Percentiles rank a stretch among this genome's conserved stretches.
Conservation (phyloP, 768 basidiomycete species). For the Hysterangium stoloniferum region DNA sequence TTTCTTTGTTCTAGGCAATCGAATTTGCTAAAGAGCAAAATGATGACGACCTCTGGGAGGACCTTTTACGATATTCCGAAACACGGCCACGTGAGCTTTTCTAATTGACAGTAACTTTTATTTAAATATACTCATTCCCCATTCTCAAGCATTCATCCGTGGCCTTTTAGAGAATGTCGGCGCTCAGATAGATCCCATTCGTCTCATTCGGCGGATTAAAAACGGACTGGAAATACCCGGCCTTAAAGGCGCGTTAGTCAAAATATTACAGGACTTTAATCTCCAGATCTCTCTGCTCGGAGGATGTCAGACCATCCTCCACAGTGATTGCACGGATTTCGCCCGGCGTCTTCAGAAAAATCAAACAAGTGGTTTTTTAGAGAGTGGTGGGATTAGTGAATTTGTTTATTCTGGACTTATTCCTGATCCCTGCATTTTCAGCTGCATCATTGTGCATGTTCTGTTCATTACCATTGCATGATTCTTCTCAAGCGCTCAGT, state of each 20-base stretch:
- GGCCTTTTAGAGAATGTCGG: conserved; percentile 94
- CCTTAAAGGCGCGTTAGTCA: conserved; percentile 88
- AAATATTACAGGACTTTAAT: conserved; percentile 95
- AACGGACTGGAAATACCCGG: conserved; percentile 96
- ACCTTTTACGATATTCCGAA: conserved; percentile 89
- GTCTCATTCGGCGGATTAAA: conserved; percentile 89
- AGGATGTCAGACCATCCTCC: conserved; percentile 82
- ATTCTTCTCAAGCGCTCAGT: conserved; percentile 49
- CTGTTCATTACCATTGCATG: conserved; percentile 53
- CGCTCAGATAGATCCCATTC: conserved; percentile 90
- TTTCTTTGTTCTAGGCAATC: conserved; percentile 56
- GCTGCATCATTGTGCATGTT: conserved; percentile 60
- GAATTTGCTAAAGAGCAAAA: conserved; percentile 97
- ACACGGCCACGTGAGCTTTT: conserved; percentile 67
- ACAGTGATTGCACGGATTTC: conserved; percentile 73
- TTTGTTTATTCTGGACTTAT: background rate
- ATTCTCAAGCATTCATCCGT: conserved; percentile 73
- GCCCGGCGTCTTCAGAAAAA: conserved; percentile 59
- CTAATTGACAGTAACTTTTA: background rate
- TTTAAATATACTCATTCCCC: conserved; percentile 5
- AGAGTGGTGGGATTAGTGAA: conserved; percentile 48
- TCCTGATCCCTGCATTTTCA: conserved; percentile 21
- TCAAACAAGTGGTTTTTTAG: conserved; percentile 75
- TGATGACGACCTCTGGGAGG: conserved; percentile 97
- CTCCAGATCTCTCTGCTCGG: conserved; percentile 88